These are phyloP conservation scores for Pestalotiopsis sp. DNA, from an alignment of 2,329 filamentous ascomycete genomes.

Conservation along the genomic window DNA sequence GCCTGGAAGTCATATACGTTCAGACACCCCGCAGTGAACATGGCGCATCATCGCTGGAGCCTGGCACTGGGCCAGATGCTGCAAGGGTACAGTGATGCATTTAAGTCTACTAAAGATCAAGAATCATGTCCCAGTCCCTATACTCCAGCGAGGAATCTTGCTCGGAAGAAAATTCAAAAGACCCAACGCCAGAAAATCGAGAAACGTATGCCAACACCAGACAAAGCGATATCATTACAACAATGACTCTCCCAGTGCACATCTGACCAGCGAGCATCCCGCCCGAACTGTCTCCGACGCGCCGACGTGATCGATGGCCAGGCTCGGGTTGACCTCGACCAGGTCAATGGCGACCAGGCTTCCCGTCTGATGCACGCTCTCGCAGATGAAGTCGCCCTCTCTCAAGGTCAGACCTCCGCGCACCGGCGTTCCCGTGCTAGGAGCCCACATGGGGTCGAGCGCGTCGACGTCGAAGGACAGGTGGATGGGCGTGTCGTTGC, in stretches of 20 bases:
- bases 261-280: conserved; percentile 88
- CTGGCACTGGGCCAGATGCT: not conserved
- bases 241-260: conserved; percentile 88
- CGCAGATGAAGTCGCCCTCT: conserved; percentile 97
- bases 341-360: conserved; percentile 79
- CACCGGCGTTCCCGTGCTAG: conserved; percentile 93
- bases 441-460: conserved; percentile 93
- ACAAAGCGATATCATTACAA: conserved; percentile 53
- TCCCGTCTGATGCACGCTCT: conserved; percentile 79
- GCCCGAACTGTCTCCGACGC: conserved; percentile 89
- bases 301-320: conserved; percentile 59
- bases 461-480: conserved; percentile 97
- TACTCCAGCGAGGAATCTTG: not conserved
- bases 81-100: conserved; percentile 2
- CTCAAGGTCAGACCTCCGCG: conserved; percentile 89
- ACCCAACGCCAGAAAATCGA: not conserved
- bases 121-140: not conserved
- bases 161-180: not conserved
- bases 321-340: conserved; percentile 78
- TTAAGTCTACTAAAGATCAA: conserved; percentile 1
- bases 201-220: not conserved
- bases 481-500: conserved; percentile 92
- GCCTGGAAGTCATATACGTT: not conserved
- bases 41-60: not conserved
- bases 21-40: not conserved